Percentiles rank a stretch among this genome's conserved stretches.
These are phyloP conservation scores for Trichoderma parareesei DNA, from an alignment of 495 filamentous ascomycete genomes.

Conservation along the genomic window DNA sequence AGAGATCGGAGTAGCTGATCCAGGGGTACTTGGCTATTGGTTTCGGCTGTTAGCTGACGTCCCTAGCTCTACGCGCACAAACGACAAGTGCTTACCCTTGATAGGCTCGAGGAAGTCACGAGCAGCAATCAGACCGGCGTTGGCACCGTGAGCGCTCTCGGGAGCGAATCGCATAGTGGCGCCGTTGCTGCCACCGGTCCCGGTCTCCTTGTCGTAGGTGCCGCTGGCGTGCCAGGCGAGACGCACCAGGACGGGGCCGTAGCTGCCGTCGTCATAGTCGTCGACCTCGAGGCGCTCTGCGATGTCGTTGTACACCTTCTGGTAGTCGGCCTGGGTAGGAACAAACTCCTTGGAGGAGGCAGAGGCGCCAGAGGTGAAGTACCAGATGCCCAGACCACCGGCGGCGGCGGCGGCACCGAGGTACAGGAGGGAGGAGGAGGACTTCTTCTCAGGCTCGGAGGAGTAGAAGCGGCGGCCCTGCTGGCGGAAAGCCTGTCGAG, in stretches of 20 bases:
- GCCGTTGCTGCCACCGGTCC: conserved; percentile 90
- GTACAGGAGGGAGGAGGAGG: conserved; percentile 37
- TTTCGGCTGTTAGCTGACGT: conserved; percentile 22
- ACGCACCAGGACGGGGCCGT: conserved; percentile 80
- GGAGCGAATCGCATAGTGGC: conserved; percentile 97
- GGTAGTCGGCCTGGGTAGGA: conserved; percentile 81
- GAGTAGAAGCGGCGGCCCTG: conserved; percentile 68
- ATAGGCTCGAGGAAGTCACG: conserved; percentile 89
- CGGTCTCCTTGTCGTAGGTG: conserved; percentile 82
- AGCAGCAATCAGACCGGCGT: conserved; percentile 80
- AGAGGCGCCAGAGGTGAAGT: conserved; percentile 51
- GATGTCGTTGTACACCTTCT: conserved; percentile 90
- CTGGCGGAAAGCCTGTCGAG: conserved; percentile 55
- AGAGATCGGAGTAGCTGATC: conserved; percentile 94
- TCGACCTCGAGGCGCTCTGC: conserved; percentile 74
- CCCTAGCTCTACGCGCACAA: neutral
- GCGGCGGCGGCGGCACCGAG: conserved; percentile 45
- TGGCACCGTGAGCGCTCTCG: conserved; percentile 87
- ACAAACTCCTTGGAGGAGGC: conserved; percentile 52
- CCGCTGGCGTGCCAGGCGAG: conserved; percentile 84
- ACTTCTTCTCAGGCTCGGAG: conserved; percentile 54
- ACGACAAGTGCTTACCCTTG: conserved; percentile 48
- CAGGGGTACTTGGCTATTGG: conserved; percentile 70
- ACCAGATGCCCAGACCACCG: conserved; percentile 62
- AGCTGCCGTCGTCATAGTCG: conserved; percentile 95